Conservation (phyloP, 129 eudicot species). For the Tanacetum coccineum region DNA sequence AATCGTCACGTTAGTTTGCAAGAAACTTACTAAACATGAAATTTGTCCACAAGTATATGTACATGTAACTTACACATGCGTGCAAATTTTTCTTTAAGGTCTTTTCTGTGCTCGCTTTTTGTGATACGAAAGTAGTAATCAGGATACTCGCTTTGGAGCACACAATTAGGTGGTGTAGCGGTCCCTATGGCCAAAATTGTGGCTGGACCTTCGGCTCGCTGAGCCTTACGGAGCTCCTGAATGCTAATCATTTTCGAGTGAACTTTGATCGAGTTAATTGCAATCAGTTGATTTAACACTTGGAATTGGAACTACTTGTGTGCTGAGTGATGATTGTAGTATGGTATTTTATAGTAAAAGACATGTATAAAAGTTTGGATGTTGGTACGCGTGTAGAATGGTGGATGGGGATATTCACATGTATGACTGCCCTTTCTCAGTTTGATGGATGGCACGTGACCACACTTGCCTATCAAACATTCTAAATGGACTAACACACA, state of each 20-base stretch:
- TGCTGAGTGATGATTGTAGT: not conserved
- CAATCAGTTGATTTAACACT: not conserved
- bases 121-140: conserved; percentile 67
- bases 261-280: not conserved
- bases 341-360: conserved; percentile 19
- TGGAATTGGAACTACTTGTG: not conserved
- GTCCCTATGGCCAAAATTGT: conserved; percentile 70
- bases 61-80: conserved; percentile 60
- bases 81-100: conserved; percentile 49
- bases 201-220: conserved; percentile 68
- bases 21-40: not conserved
- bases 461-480: conserved; percentile 4
- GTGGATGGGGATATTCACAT: conserved; percentile 25
- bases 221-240: conserved; percentile 46
- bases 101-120: conserved; percentile 54
- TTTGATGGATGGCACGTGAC: conserved; percentile 20
- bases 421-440: not conserved
- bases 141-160: conserved; percentile 53
- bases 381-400: conserved; percentile 13
- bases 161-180: conserved; percentile 50
- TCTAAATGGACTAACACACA: not conserved
- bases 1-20: not conserved
- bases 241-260: conserved; percentile 41
- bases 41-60: no score
- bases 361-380: conserved; percentile 3